phyloP scores from a whole-genome alignment of 2,329 filamentous ascomycete genomes.

The Pseudogymnoascus sp. region DNA sequence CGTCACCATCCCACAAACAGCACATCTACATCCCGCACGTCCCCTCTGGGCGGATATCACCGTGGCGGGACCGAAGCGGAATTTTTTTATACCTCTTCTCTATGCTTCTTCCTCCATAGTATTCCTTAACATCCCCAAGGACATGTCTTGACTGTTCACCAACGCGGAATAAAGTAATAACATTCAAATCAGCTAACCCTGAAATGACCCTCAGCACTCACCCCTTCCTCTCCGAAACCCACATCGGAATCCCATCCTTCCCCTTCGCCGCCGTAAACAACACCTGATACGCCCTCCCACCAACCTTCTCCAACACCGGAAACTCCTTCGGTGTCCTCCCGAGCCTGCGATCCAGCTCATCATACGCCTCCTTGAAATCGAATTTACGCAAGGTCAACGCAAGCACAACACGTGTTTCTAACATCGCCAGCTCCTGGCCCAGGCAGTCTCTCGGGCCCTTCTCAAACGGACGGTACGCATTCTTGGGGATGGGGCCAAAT shows the following conservation, averaged over 20 bases:
- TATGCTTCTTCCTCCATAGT: too few species aligned
- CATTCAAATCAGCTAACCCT: background rate
- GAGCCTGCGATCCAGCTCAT: conserved; percentile 24
- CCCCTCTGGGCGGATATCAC: too few species aligned
- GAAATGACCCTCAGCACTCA: background rate
- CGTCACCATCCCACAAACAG: background rate
- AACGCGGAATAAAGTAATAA: background rate
- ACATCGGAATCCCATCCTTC: conserved; percentile 19
- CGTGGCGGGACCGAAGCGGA: too few species aligned
- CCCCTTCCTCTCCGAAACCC: background rate
- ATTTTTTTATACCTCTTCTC: too few species aligned
- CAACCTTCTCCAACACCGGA: conserved; percentile 14
- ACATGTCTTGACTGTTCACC: background rate
- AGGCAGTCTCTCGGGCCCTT: conserved; percentile 47
- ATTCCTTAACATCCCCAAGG: background rate
- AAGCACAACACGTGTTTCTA: conserved; percentile 38
- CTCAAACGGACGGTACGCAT: conserved; percentile 36
- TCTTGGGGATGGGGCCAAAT: background rate
- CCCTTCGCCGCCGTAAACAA: conserved; percentile 20
- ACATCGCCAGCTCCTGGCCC: conserved; percentile 44
- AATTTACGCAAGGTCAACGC: conserved; percentile 39
- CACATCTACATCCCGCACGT: background rate
- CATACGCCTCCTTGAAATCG: conserved; percentile 35
- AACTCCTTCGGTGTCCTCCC: conserved; percentile 15
- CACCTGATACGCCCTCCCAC: conserved; percentile 18